Evolutionary conservation across 2,329 filamentous ascomycete genomes (phyloP).

Genomic region (Fusarium miscanthi): DNA sequence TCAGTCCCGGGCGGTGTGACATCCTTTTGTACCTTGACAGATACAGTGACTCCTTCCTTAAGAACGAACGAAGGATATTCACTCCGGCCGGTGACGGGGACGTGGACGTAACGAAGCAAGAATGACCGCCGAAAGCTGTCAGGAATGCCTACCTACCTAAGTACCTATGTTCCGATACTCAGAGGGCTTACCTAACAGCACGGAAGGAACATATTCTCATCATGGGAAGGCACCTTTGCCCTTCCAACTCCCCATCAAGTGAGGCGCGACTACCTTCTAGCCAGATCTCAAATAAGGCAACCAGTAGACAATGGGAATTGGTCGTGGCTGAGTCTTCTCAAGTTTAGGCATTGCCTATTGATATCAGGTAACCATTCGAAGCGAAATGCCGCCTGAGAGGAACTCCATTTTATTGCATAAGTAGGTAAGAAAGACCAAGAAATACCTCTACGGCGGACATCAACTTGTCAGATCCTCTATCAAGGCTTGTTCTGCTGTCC

Average conservation of each 20-base stretch:
- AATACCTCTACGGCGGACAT: background rate
- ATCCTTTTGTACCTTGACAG: background rate
- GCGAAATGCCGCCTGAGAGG: background rate
- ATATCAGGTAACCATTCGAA: background rate
- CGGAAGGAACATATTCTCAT: background rate
- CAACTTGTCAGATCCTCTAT: no score
- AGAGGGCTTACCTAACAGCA: no score
- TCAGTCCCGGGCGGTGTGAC: fast-evolving
- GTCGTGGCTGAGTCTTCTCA: no score
- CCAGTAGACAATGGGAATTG: no score
- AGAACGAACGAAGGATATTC: background rate
- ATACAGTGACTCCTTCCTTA: background rate
- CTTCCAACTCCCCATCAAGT: background rate
- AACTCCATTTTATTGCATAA: background rate
- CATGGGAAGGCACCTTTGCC: background rate
- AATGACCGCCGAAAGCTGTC: background rate
- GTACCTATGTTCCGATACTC: background rate
- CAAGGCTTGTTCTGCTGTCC: no score
- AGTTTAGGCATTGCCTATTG: background rate
- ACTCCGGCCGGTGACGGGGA: no score
- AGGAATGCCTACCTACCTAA: background rate
- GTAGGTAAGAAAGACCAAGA: background rate
- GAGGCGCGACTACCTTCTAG: background rate
- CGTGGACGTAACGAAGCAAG: background rate
- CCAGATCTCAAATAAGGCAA: background rate